Conservation (phyloP, 164 flowering plant species). For the Nymphaea colorata region DNA sequence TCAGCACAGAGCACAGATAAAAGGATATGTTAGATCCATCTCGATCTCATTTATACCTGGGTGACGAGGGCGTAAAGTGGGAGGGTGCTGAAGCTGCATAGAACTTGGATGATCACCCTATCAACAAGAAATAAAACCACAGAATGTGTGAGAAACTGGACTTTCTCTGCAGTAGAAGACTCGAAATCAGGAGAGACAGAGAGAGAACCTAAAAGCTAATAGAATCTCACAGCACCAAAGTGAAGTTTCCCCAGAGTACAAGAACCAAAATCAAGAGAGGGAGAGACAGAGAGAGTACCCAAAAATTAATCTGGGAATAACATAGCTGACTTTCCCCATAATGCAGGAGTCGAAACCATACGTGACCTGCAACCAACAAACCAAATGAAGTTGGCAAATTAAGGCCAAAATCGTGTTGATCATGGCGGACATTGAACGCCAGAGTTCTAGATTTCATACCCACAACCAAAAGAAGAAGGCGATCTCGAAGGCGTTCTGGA, state of each 20-base stretch:
- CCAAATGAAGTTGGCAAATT: not conserved
- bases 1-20: not conserved
- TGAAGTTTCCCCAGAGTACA: too few species aligned
- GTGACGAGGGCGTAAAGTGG: constrained; percentile 15
- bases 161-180: too few species aligned
- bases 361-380: not conserved
- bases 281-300: constrained; percentile 6
- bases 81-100: constrained; percentile 14
- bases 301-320: constrained; percentile 9
- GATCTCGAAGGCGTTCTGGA: constrained; percentile 1
- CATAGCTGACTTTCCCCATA: constrained; percentile 6
- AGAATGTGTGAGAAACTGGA: too few species aligned
- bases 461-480: constrained; percentile 2
- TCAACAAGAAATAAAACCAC: not conserved
- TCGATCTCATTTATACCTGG: constrained; percentile 6
- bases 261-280: not conserved
- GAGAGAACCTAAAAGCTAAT: too few species aligned
- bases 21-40: not conserved
- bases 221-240: too few species aligned
- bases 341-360: constrained; percentile 11
- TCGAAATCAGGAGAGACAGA: too few species aligned
- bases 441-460: not conserved
- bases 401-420: not conserved
- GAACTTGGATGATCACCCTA: constrained; percentile 11
- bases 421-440: too few species aligned